These are phyloP conservation scores for Hyphopichia fennica DNA, from an alignment of 1,139 yeast species.

Conservation along the genomic window DNA sequence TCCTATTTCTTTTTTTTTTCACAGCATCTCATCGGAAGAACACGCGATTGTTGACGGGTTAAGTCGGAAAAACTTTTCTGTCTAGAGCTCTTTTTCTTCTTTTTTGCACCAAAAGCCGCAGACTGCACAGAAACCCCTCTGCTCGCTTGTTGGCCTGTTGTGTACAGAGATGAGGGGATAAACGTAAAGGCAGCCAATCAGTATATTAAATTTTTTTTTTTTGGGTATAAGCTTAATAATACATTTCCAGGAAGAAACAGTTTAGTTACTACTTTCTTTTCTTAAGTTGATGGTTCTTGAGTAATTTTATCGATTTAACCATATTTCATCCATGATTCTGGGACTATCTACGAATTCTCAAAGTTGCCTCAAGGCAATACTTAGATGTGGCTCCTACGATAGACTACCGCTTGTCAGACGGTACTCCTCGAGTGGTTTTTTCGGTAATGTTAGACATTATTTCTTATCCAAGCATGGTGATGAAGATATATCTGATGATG, in stretches of 20 bases:
- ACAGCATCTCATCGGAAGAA: constrained; percentile 1
- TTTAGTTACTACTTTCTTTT: too few relatives aligned
- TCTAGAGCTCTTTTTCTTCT: not conserved
- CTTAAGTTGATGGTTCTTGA: too few relatives aligned
- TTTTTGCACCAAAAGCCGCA: not conserved
- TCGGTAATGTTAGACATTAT: constrained; percentile 28
- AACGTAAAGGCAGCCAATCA: constrained; percentile 2
- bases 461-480: constrained; percentile 23
- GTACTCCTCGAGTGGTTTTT: constrained; percentile 8
- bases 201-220: too few relatives aligned
- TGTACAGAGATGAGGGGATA: constrained; percentile 1
- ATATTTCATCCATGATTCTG: not conserved
- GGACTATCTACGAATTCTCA: not conserved
- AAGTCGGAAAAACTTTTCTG: too few relatives aligned
- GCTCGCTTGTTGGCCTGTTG: not conserved
- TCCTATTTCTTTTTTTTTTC: too few relatives aligned
- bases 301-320: too few relatives aligned
- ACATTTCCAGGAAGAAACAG: too few relatives aligned
- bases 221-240: not conserved
- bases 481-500: constrained; percentile 23
- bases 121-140: not conserved
- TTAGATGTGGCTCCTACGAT: not conserved
- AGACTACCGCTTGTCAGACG: not conserved
- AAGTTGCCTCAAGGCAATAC: not conserved
- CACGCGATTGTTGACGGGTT: not conserved